Conservation (phyloP, 139 green algal genomes). For the Volvox africanus region DNA sequence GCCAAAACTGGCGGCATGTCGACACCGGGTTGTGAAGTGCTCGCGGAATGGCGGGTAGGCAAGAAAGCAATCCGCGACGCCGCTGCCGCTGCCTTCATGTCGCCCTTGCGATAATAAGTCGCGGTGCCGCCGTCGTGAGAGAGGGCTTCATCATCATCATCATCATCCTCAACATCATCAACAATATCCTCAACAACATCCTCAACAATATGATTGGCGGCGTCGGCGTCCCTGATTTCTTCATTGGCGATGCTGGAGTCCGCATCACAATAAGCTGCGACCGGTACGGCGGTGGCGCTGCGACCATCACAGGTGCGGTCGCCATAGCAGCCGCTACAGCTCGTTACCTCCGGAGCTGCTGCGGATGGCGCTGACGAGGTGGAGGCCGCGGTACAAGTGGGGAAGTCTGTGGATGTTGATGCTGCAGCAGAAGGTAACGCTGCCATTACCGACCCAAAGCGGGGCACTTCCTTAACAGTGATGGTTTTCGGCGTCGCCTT, state of each 20-base stretch:
- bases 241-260: too few relatives aligned
- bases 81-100: neutral
- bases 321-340: neutral
- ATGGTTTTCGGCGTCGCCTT: neutral
- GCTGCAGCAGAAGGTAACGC: neutral
- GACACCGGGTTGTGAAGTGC: neutral
- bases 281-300: neutral
- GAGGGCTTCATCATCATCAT: neutral
- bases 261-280: too few relatives aligned
- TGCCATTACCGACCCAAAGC: constrained; percentile 8
- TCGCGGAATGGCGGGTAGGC: neutral
- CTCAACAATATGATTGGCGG: too few relatives aligned
- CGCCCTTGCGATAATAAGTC: too few relatives aligned
- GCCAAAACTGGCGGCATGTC: neutral
- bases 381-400: too few relatives aligned
- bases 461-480: neutral
- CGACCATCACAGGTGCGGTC: neutral
- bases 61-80: neutral
- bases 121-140: neutral
- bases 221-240: too few relatives aligned
- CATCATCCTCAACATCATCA: neutral
- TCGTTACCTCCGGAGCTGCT: too few relatives aligned
- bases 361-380: too few relatives aligned
- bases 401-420: too few relatives aligned
- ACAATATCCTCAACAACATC: neutral